Evolutionary conservation across 257 asterid species (phyloP), one percentile per base, ranked within the genome.

Genomic region (Asclepias syriaca): DNA sequence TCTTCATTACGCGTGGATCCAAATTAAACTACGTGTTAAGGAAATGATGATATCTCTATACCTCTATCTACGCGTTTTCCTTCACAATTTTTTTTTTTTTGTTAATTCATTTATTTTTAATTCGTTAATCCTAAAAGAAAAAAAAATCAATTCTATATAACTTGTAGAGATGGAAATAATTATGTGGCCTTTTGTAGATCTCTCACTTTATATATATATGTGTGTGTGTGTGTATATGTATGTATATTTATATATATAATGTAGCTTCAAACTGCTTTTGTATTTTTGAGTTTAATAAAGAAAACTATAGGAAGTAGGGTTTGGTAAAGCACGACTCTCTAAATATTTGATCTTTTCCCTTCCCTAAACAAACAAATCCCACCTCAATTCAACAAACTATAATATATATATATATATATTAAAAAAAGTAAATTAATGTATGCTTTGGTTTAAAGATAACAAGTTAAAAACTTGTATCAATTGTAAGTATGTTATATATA

Each of bases 231-330:
- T 40, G 8, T 40, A 1, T 40, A 1, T 40, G 8, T 40, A 2
- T 43, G 27, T 9, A 1, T 43, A 43, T 43, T 0, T 43, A 8
- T 43, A 9, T 43, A 43, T 34, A 4, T 34, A 40, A 9, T 43
- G 48, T 43, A 43, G 48, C 11, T 43, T 43, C 11, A 43, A 54
- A 61, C 70, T 63, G 64, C 76, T 76, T 80, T 80, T 59, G 50
- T 76, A 76, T 80, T 59, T 58, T 34, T 65, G 58, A 60, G 73
- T 55, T 70, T 66, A 24, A 74, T 43, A 9, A 43, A 43, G 61
- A 18, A 29, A 29, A 18, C 9, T 50, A 50, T 49, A 39, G 43
- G 46, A 6, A n/a, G 7, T 43, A 4, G 74, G 43, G 24, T 9
- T 32, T n/a, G 74, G 43, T n/a, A 57, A 58, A 71, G 59, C 21